These are phyloP conservation scores for Botryotinia narcissicola DNA, from an alignment of 2,329 filamentous ascomycete genomes.

Conservation along the genomic window DNA sequence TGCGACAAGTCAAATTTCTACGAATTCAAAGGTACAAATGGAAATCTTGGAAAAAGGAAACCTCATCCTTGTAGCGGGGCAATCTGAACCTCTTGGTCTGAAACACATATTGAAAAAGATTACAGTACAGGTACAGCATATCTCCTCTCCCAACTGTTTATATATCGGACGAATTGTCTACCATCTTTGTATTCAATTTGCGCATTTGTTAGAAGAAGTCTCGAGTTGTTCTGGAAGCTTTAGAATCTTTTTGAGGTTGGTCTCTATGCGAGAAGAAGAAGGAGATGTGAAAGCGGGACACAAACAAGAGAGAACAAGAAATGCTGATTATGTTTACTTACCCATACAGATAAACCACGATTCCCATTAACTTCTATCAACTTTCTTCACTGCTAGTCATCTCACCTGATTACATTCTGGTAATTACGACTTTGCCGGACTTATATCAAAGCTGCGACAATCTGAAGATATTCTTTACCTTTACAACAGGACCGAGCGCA, in stretches of 20 bases:
- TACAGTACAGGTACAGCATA: constrained; percentile 14
- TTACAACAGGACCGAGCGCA: constrained; percentile 35
- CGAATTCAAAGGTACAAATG: neutral
- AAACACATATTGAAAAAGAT: constrained; percentile 13
- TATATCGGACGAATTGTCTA: neutral
- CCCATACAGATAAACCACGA: neutral
- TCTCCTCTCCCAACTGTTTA: neutral
- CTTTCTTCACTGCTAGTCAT: neutral
- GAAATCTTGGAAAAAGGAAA: neutral
- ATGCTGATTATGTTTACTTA: neutral
- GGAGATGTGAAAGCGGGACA: neutral
- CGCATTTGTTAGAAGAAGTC: neutral
- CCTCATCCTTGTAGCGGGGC: constrained; percentile 19
- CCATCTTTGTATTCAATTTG: neutral
- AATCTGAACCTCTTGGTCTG: constrained; percentile 14
- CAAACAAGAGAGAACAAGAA: neutral
- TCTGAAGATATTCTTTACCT: constrained; percentile 18
- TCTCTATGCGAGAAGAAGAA: neutral
- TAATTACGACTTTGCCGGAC: neutral
- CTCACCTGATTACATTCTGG: neutral
- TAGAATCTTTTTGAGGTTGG: neutral
- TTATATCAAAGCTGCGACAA: constrained; percentile 33
- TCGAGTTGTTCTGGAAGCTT: constrained; percentile 24
- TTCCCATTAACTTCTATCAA: neutral
- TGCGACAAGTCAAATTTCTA: neutral